Evolutionary conservation across 2,329 filamentous ascomycete species (phyloP).

Genomic region (Trichophaea hybrida): DNA sequence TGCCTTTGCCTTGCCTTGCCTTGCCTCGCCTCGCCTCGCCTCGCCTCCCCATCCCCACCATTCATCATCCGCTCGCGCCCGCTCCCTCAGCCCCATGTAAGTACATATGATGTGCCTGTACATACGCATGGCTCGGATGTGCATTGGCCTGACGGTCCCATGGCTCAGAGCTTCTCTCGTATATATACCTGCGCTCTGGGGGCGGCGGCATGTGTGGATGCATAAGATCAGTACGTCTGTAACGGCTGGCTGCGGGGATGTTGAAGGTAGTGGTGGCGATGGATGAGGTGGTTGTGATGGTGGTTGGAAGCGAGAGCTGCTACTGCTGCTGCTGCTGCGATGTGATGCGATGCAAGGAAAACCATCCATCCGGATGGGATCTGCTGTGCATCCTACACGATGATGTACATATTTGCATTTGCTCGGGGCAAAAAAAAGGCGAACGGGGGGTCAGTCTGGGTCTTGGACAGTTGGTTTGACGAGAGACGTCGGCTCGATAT

Average conservation of each 20-base stretch:
- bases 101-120: neutral
- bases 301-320: no score
- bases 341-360: no score
- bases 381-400: neutral
- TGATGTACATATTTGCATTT: neutral
- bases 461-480: conserved; percentile 1
- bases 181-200: neutral
- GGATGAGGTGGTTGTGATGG: no score
- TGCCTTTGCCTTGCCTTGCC: neutral
- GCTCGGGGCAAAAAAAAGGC: neutral
- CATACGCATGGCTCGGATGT: neutral
- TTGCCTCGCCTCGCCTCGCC: neutral
- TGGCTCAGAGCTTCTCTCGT: neutral
- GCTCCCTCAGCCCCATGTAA: neutral
- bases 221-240: neutral
- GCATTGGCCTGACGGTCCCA: neutral
- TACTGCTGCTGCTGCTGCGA: no score
- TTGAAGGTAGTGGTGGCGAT: neutral
- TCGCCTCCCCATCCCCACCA: neutral
- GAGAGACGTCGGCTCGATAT: neutral
- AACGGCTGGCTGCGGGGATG: neutral
- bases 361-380: neutral
- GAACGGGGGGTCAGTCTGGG: neutral
- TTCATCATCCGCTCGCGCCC: neutral
- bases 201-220: no score